Percentiles rank a stretch among this genome's conserved stretches.
These are phyloP conservation scores for Rhizopogon roseolus DNA, from an alignment of 768 basidiomycete genomes.

Conservation along the genomic window DNA sequence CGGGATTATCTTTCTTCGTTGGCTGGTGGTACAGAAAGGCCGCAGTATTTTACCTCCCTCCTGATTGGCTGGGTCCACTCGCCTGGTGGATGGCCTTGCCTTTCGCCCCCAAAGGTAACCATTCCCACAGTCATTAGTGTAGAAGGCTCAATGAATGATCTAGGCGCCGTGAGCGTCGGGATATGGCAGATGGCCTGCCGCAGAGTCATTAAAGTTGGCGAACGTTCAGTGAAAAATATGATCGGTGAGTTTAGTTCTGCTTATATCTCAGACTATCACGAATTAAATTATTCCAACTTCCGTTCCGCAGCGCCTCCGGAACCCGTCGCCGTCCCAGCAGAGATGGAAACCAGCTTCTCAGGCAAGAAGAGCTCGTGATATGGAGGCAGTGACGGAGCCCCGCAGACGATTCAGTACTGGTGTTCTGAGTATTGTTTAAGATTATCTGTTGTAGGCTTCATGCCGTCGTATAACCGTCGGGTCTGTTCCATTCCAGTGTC, in stretches of 20 bases:
- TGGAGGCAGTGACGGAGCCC: slow-evolving; percentile 3
- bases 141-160: background rate
- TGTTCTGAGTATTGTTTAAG: slow-evolving; percentile 9
- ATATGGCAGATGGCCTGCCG: slow-evolving; percentile 96
- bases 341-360: slow-evolving; percentile 4
- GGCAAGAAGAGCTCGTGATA: slow-evolving; percentile 16
- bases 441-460: slow-evolving; percentile 10
- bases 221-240: slow-evolving; percentile 66
- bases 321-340: slow-evolving; percentile 15
- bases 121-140: background rate
- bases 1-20: slow-evolving; percentile 76
- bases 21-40: slow-evolving; percentile 89
- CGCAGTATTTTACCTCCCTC: slow-evolving; percentile 92
- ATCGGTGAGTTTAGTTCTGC: slow-evolving; percentile 25
- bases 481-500: slow-evolving; percentile 4
- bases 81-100: slow-evolving; percentile 88
- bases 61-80: slow-evolving; percentile 85
- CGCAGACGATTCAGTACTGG: background rate
- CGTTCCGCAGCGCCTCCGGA: slow-evolving; percentile 12
- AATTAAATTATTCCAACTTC: background rate
- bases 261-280: slow-evolving; percentile 1
- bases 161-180: slow-evolving; percentile 89
- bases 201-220: slow-evolving; percentile 74
- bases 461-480: background rate
- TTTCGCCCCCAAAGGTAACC: slow-evolving; percentile 80